Evolutionary conservation across 2,329 filamentous ascomycete species (phyloP).

Genomic region (Aspergillus clavatus): DNA sequence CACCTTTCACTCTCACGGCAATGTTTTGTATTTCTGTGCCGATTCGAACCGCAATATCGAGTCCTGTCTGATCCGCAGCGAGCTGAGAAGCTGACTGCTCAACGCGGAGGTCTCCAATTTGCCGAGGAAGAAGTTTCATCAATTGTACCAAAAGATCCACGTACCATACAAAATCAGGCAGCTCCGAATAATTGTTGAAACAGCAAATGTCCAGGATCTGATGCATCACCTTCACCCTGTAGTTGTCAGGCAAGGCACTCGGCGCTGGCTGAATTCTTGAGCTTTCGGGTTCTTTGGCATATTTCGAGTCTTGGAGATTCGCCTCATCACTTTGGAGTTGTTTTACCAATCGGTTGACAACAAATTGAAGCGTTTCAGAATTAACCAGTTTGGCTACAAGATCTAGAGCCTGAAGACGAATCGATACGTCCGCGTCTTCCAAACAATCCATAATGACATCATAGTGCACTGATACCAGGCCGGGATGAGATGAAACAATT

Average conservation of each 20-base stretch:
- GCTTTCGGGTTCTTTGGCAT: conserved; percentile 1
- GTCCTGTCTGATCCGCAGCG: conserved; percentile 7
- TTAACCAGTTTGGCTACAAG: conserved; percentile 92
- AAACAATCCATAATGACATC: conserved; percentile 96
- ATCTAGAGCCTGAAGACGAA: conserved; percentile 86
- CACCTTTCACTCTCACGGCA: conserved; percentile 81
- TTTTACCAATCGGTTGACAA: conserved; percentile 81
- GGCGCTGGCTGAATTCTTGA: conserved; percentile 1
- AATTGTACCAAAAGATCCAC: conserved; percentile 84
- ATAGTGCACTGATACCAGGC: conserved; percentile 84
- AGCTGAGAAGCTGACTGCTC: conserved; percentile 10
- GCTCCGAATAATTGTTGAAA: conserved; percentile 76
- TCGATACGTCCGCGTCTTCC: conserved; percentile 92
- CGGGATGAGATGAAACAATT: conserved; percentile 82
- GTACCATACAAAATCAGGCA: conserved; percentile 96
- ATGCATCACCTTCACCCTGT: conserved; percentile 74
- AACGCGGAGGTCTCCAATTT: conserved; percentile 20
- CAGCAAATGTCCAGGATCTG: conserved; percentile 87
- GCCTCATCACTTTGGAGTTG: conserved; percentile 57
- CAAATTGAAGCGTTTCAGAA: conserved; percentile 72
- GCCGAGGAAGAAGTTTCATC: conserved; percentile 56
- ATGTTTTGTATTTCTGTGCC: conserved; percentile 85
- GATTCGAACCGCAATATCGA: conserved; percentile 47
- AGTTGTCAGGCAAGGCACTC: conserved; percentile 67
- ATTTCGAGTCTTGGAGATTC: conserved; percentile 4